Percentiles rank a stretch among this genome's conserved stretches.
Evolutionary conservation across 768 basidiomycete genomes (phyloP).

Genomic region (Ramaria rubella): DNA sequence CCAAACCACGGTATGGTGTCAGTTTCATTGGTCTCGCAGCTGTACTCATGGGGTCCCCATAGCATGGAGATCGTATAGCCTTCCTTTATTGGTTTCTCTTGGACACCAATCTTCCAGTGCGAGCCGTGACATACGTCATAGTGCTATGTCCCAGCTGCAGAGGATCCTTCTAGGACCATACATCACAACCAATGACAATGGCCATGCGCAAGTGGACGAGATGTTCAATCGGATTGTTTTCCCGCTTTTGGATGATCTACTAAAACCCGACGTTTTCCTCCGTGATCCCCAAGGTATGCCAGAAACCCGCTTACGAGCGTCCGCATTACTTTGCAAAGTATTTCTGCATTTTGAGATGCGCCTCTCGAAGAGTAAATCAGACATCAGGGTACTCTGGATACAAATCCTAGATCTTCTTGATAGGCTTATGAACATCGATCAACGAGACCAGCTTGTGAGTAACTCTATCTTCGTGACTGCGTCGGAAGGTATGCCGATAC

Average conservation of each 20-base stretch:
- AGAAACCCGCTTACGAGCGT: constrained; percentile 83
- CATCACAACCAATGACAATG: constrained; percentile 46
- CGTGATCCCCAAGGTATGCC: constrained; percentile 83
- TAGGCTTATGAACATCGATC: constrained; percentile 79
- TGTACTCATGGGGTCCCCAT: background rate
- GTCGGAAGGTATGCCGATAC: background rate
- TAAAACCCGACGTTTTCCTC: constrained; percentile 73
- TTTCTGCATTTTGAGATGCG: constrained; percentile 91
- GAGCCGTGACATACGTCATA: constrained; percentile 77
- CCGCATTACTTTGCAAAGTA: constrained; percentile 86
- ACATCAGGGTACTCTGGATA: constrained; percentile 78
- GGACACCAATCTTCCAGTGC: constrained; percentile 79
- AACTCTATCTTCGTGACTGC: background rate
- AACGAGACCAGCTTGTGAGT: constrained; percentile 80
- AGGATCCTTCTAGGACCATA: constrained; percentile 78
- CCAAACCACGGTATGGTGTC: constrained; percentile 31
- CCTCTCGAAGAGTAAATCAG: constrained; percentile 50
- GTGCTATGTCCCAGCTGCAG: constrained; percentile 73
- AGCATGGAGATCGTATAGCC: constrained; percentile 74
- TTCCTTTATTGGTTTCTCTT: constrained; percentile 69
- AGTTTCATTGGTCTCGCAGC: constrained; percentile 26
- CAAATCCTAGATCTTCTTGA: constrained; percentile 85
- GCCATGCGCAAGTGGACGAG: constrained; percentile 62
- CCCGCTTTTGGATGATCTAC: constrained; percentile 84
- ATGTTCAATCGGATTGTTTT: constrained; percentile 88